Conservation (phyloP, 768 basidiomycete species). For the Calocera viscosa region DNA sequence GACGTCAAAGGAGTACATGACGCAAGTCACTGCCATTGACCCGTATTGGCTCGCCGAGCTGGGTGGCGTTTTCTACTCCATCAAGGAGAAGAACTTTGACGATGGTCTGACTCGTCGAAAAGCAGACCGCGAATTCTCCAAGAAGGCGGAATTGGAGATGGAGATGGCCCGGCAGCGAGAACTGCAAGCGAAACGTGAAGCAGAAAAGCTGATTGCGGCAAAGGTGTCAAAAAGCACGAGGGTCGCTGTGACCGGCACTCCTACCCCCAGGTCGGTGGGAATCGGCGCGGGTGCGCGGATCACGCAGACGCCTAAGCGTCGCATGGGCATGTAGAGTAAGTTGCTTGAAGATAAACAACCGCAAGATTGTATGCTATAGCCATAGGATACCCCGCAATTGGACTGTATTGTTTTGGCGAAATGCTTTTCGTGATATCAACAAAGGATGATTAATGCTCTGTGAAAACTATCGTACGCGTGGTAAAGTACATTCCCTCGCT, state of each 20-base stretch:
- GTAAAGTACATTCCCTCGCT: not conserved
- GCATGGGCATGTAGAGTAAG: constrained; percentile 47
- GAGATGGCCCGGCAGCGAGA: constrained; percentile 58
- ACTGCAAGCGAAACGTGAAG: constrained; percentile 43
- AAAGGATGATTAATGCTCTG: not conserved
- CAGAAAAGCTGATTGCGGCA: constrained; percentile 45
- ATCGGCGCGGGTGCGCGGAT: constrained; percentile 51
- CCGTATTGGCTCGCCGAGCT: constrained; percentile 96
- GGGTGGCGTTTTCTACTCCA: constrained; percentile 93
- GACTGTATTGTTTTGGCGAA: not conserved
- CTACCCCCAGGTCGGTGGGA: constrained; percentile 44
- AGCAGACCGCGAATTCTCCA: constrained; percentile 83
- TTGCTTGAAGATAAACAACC: not conserved
- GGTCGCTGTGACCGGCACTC: constrained; percentile 71
- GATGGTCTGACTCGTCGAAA: constrained; percentile 50
- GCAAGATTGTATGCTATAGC: not conserved
- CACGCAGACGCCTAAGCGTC: constrained; percentile 62
- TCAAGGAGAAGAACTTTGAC: constrained; percentile 96
- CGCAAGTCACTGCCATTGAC: constrained; percentile 95
- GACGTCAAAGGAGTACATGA: constrained; percentile 97
- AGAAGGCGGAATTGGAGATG: constrained; percentile 78
- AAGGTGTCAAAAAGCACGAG: constrained; percentile 45
- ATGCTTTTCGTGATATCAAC: not conserved
- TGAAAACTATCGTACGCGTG: not conserved
- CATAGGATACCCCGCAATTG: not conserved